Conservation (phyloP, 75 land plant genomes). For the Cunninghamia lanceolata region DNA sequence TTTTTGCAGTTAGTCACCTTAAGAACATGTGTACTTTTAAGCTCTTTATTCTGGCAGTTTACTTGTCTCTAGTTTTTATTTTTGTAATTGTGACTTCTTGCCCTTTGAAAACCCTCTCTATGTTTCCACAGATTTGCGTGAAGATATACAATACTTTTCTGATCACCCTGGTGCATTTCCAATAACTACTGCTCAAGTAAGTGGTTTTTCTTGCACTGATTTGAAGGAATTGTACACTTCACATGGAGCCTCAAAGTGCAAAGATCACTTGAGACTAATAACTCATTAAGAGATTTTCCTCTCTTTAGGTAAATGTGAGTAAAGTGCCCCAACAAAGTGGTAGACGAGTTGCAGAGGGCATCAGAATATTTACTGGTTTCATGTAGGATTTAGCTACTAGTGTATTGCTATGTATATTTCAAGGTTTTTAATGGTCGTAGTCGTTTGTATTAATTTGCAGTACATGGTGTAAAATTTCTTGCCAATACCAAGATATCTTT, state of each 20-base stretch:
- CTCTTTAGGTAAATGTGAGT: not conserved
- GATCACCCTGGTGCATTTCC: slow-evolving; percentile 83
- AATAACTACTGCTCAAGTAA: slow-evolving; percentile 66
- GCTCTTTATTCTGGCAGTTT: not conserved
- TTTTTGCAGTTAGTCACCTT: slow-evolving; percentile 7
- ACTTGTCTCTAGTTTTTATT: not conserved
- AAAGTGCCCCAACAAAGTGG: not conserved
- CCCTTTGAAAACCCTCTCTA: not conserved
- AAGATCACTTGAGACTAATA: not conserved
- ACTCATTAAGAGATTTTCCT: not conserved
- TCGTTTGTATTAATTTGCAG: not conserved
- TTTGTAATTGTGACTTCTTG: not conserved
- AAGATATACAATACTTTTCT: slow-evolving; percentile 60
- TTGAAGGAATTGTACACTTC: not conserved
- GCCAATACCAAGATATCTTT: not conserved
- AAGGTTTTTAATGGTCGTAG: not conserved
- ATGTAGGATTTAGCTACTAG: not conserved
- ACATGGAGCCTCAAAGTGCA: not conserved
- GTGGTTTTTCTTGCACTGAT: not conserved
- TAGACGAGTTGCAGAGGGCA: not conserved
- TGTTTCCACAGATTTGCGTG: slow-evolving; percentile 70
- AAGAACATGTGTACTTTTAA: not conserved
- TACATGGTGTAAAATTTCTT: not conserved
- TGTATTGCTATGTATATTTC: not conserved
- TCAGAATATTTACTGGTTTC: not conserved